These are phyloP conservation scores for Tuber umbilicatum DNA, from an alignment of 495 filamentous ascomycete species.

Conservation along the genomic window DNA sequence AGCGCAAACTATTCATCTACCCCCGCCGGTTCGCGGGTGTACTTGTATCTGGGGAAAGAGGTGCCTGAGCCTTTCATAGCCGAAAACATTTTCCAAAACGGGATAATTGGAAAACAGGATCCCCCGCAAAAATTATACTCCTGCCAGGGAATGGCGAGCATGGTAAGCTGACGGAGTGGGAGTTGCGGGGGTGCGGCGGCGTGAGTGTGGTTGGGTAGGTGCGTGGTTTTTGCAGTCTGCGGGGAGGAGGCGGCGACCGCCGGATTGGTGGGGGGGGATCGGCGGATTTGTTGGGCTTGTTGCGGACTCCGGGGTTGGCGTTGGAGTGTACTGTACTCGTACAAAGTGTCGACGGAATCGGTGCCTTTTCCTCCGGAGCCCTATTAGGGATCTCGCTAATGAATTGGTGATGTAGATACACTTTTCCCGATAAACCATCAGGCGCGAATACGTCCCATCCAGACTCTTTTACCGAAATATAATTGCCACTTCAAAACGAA, in stretches of 20 bases:
- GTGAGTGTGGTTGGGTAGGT: conserved; percentile 46
- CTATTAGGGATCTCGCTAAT: background rate
- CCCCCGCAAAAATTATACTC: conserved; percentile 47
- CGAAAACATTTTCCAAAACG: no score
- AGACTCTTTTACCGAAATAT: conserved; percentile 46
- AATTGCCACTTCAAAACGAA: conserved; percentile 41
- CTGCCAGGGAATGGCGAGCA: conserved; percentile 50
- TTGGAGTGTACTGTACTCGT: conserved; percentile 37
- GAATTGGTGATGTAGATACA: conserved; percentile 31
- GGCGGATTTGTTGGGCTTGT: conserved; percentile 47
- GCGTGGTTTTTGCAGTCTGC: conserved; percentile 45
- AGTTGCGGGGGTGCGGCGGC: conserved; percentile 45
- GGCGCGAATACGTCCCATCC: conserved; percentile 44
- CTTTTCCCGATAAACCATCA: conserved; percentile 46
- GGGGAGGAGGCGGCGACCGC: conserved; percentile 45
- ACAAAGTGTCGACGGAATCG: conserved; percentile 41
- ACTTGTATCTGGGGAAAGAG: no score
- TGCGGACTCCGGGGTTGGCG: conserved; percentile 45
- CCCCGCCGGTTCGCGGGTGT: no score
- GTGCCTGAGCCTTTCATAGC: no score
- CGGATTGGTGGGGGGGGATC: no score
- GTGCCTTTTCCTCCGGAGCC: conserved; percentile 7
- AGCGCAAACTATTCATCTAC: background rate
- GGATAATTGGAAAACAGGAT: conserved; percentile 50
- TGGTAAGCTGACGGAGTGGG: conserved; percentile 44